Evolutionary conservation across 2,329 filamentous ascomycete genomes (phyloP).

Genomic region (Fusarium incarnatum): DNA sequence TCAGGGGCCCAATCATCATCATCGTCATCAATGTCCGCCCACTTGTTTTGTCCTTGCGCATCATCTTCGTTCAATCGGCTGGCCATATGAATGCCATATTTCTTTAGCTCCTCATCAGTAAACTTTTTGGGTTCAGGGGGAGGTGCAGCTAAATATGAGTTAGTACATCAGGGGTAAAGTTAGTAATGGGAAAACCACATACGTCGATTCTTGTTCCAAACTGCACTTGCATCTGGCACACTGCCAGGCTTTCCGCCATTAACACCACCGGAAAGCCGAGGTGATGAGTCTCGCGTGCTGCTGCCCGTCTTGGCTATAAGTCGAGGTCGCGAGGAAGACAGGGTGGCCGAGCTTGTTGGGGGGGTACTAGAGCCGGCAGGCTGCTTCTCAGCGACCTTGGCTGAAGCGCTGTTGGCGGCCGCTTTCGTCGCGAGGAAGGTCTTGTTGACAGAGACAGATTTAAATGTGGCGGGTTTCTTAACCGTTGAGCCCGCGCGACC

Average conservation of each 20-base stretch:
- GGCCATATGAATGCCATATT: constrained; percentile 87
- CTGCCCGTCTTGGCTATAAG: constrained; percentile 80
- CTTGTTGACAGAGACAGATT: constrained; percentile 86
- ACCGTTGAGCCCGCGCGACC: constrained; percentile 67
- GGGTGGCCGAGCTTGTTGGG: constrained; percentile 58
- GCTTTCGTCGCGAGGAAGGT: constrained; percentile 83
- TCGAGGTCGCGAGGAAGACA: constrained; percentile 72
- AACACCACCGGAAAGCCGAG: constrained; percentile 56
- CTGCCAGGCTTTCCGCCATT: constrained; percentile 70
- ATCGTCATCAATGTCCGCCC: constrained; percentile 91
- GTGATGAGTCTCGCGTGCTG: constrained; percentile 65
- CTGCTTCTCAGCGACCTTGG: constrained; percentile 65
- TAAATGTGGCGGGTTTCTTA: constrained; percentile 84
- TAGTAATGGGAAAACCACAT: constrained; percentile 52
- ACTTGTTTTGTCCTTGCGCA: constrained; percentile 79
- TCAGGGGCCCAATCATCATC: constrained; percentile 90
- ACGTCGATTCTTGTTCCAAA: constrained; percentile 93
- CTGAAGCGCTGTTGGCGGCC: constrained; percentile 55
- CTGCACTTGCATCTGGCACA: constrained; percentile 77
- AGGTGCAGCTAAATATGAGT: constrained; percentile 62
- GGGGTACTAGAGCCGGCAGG: constrained; percentile 60
- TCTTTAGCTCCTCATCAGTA: constrained; percentile 87
- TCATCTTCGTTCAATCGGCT: constrained; percentile 82
- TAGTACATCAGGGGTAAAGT: constrained; percentile 25
- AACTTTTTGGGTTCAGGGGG: constrained; percentile 82